A percentile compares a stretch with the other conserved stretches of the same genome.
These are phyloP conservation scores for Gossypium anomalum DNA, from an alignment of 345 rosid species.

Conservation along the genomic window DNA sequence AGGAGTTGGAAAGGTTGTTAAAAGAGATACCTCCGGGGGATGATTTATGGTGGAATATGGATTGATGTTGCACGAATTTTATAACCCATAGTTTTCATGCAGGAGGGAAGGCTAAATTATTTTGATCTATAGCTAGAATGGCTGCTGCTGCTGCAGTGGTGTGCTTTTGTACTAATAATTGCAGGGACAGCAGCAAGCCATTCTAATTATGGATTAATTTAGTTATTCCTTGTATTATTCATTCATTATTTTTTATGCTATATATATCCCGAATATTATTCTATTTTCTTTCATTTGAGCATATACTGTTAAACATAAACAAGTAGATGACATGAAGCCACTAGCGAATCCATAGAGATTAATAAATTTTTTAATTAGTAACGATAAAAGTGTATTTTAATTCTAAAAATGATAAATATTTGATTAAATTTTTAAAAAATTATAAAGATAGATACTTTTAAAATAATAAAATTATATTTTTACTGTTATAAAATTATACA, in stretches of 20 bases:
- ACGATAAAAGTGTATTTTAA: no score
- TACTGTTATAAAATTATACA: no score
- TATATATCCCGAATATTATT: neutral
- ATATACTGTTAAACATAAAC: no score
- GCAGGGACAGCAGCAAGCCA: neutral
- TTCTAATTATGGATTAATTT: neutral
- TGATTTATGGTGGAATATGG: conserved; percentile 28
- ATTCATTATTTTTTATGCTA: neutral
- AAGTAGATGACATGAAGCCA: no score
- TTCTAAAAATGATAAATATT: no score
- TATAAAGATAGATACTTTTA: no score
- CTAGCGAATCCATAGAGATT: no score
- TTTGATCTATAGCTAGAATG: no score
- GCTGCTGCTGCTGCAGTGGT: neutral
- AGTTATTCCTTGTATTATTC: neutral
- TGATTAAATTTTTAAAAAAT: no score
- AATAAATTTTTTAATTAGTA: no score
- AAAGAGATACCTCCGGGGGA: conserved; percentile 39
- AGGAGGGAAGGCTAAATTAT: neutral
- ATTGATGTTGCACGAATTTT: conserved; percentile 3
- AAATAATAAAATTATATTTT: no score
- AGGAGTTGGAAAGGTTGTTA: conserved; percentile 40
- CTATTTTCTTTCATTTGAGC: neutral
- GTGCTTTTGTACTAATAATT: neutral
- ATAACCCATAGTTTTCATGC: neutral